A percentile compares a stretch with the other conserved stretches of the same genome.
Conservation (phyloP, 2,329 filamentous ascomycete genomes). For the Hypoxylon sp. region DNA sequence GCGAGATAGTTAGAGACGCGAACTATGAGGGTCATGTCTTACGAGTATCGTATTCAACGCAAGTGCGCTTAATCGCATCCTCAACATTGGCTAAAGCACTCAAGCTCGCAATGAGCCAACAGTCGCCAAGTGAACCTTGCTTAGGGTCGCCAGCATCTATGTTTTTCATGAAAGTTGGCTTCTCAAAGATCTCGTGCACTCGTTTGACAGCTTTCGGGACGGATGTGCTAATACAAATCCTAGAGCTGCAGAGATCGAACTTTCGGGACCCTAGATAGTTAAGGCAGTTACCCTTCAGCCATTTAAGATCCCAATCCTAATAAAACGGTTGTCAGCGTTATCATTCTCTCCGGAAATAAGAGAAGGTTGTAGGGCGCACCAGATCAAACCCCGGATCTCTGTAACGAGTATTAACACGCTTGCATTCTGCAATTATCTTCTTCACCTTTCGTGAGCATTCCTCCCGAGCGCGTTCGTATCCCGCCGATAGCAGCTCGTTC, state of each 20-base stretch:
- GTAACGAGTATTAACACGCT: conserved; percentile 84
- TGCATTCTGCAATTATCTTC: conserved; percentile 76
- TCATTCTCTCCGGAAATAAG: conserved; percentile 52
- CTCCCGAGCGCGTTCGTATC: conserved; percentile 74
- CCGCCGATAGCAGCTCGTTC: conserved; percentile 72
- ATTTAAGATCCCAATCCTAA: conserved; percentile 78
- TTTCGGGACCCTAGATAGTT: conserved; percentile 67
- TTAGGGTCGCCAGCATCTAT: conserved; percentile 81
- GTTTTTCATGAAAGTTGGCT: conserved; percentile 76
- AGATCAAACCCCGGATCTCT: conserved; percentile 74
- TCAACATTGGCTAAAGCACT: conserved; percentile 82
- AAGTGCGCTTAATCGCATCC: conserved; percentile 78
- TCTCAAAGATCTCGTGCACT: conserved; percentile 80
- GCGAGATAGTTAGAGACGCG: conserved; percentile 37
- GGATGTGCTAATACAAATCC: conserved; percentile 61
- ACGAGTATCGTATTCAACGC: conserved; percentile 79
- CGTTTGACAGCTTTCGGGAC: conserved; percentile 83
- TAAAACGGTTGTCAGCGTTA: conserved; percentile 51
- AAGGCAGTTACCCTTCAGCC: conserved; percentile 70
- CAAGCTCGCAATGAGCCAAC: conserved; percentile 85
- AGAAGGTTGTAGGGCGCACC: conserved; percentile 60
- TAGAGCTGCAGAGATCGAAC: conserved; percentile 66
- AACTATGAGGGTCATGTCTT: conserved; percentile 45
- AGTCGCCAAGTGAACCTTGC: conserved; percentile 83
- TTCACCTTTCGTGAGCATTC: conserved; percentile 74